Conservation (phyloP, 345 rosid species). For the Streptanthus diversifolius region DNA sequence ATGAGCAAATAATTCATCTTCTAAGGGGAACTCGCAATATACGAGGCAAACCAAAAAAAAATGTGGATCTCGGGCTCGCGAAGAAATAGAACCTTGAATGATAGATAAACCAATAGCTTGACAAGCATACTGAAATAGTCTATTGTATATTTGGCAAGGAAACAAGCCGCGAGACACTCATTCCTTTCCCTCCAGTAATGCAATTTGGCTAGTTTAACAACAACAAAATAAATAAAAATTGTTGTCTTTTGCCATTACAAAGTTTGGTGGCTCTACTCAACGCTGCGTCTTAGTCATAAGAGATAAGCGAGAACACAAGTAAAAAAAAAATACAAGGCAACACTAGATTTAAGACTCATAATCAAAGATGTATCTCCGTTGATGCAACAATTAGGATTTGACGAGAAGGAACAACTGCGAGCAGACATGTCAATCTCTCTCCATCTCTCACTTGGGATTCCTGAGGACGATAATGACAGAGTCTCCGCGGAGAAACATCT, state of each 20-base stretch:
- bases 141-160: constrained; percentile 81
- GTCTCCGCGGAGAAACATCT: constrained; percentile 98
- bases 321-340: neutral
- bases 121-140: constrained; percentile 67
- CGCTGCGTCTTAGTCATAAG: neutral
- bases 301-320: neutral
- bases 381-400: constrained; percentile 1
- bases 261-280: neutral
- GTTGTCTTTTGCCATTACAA: constrained; percentile 11
- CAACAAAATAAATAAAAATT: too few species aligned
- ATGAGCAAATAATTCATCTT: neutral
- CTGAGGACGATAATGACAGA: constrained; percentile 95
- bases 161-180: constrained; percentile 78
- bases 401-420: neutral
- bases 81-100: constrained; percentile 78
- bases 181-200: constrained; percentile 94
- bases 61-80: constrained; percentile 72
- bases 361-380: neutral
- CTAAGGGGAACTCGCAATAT: neutral
- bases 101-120: constrained; percentile 76
- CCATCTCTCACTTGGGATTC: constrained; percentile 67
- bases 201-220: constrained; percentile 49
- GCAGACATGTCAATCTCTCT: neutral
- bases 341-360: neutral
- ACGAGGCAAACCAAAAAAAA: neutral